Conservation (phyloP, 192 early-diverging fungal species). For the Kappamyces sp. region DNA sequence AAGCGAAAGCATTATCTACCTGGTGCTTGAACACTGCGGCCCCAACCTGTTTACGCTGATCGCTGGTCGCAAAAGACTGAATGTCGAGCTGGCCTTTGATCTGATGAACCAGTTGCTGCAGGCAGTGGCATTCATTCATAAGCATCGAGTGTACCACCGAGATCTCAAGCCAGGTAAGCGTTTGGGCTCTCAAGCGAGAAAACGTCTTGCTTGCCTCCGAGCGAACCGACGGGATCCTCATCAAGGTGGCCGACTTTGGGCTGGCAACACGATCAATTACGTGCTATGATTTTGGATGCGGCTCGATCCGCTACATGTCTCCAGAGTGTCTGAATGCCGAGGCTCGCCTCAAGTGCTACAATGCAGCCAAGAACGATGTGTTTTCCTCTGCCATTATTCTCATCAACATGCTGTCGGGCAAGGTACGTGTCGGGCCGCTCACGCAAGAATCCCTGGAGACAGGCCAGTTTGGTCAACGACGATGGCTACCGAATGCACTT, state of each 20-base stretch:
- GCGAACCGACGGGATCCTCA: conserved; percentile 7
- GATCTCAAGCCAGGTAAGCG: too few species aligned
- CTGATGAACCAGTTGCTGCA: too few species aligned
- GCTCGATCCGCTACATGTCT: conserved; percentile 81
- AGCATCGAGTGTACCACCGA: too few species aligned
- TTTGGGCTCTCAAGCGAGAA: too few species aligned
- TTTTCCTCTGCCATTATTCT: conserved; percentile 87
- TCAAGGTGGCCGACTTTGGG: conserved; percentile 92
- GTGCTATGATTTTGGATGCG: conserved; percentile 81
- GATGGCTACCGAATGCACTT: conserved; percentile 55
- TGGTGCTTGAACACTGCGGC: too few species aligned
- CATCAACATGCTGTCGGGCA: conserved; percentile 78
- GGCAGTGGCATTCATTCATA: too few species aligned
- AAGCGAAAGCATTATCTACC: too few species aligned
- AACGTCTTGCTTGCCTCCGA: too few species aligned
- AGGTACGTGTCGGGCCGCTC: conserved; percentile 16
- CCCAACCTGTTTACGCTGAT: too few species aligned
- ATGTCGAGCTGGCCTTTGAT: too few species aligned
- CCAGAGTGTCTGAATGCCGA: conserved; percentile 52
- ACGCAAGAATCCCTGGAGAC: conserved; percentile 58
- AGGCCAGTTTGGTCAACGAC: conserved; percentile 30
- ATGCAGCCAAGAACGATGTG: conserved; percentile 73
- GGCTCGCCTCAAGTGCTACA: conserved; percentile 44
- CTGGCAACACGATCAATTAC: conserved; percentile 69
- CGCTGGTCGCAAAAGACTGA: too few species aligned